Evolutionary conservation across 768 basidiomycete species (phyloP), one percentile per base, ranked within the genome.

Genomic region (Multifurca ochricompacta): DNA sequence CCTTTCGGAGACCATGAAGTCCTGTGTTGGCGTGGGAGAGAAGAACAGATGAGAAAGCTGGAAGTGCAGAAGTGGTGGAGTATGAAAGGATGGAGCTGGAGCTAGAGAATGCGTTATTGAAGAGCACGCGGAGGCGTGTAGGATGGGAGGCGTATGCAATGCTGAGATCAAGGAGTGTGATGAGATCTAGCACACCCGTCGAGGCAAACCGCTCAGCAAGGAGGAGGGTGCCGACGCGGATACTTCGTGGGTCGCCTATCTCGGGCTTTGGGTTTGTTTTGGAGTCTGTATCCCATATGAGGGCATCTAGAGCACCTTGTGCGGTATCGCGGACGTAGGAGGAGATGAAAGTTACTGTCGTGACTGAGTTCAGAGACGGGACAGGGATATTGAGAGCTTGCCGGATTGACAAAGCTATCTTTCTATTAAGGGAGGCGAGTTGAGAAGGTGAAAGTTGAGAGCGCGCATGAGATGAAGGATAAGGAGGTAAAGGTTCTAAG

Each of bases 1-100:
- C 72, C 66, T 87, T 87, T 31, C 86, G 78, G 56, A 85, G 70
- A 18, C 72, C 77, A 52, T 87, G 84, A 1, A 88, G 6, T 82
- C 86, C 51, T 69, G 66, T 3, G 67, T 65, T 13, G 71, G 69
- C 0, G 69, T 65, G 9, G 72, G 68, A 45, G 44, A 34, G 39
- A 1, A 87, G 71, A 9, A 74, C 63, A 1, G 67, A 39, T 1
- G 76, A 77, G 58, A 87, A 77, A 0, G 80, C 77, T 3, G 83
- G 78, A 0, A 84, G 70, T 5, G 82, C 74, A 28, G 53, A 28
- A 62, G 48, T 18, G 54, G 69, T 50, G 44, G 79, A 66, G 25
- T 62, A 61, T 10, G 66, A 52, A 14, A 71, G 54, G 5, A 77
- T 58, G 19, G 69, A 54, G 1, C 73, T 56, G 4, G 67, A 68